Percentiles rank a stretch among this genome's conserved stretches.
Evolutionary conservation across 768 basidiomycete genomes (phyloP).

Genomic region (Trametes sanguinea): DNA sequence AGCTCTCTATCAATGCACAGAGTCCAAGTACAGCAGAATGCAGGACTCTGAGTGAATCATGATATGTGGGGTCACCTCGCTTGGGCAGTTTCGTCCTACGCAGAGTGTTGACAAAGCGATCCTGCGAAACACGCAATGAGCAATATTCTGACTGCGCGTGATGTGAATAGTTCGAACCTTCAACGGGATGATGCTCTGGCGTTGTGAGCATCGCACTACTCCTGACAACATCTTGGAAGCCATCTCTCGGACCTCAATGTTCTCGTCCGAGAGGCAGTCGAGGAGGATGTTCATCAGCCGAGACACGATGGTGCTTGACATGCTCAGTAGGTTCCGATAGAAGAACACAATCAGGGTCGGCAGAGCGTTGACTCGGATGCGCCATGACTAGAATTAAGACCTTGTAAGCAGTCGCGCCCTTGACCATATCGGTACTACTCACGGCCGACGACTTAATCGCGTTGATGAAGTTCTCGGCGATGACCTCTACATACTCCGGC

Average conservation of each 20-base stretch:
- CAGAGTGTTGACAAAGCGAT: slow-evolving; percentile 74
- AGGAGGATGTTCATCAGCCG: slow-evolving; percentile 82
- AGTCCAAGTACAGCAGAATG: slow-evolving; percentile 67
- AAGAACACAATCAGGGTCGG: slow-evolving; percentile 91
- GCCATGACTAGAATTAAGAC: slow-evolving; percentile 68
- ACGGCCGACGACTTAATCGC: slow-evolving; percentile 82
- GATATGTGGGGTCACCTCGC: slow-evolving; percentile 69
- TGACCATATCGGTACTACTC: slow-evolving; percentile 28
- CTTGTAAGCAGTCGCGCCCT: slow-evolving; percentile 1
- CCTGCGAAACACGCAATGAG: slow-evolving; percentile 43
- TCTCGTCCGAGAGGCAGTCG: slow-evolving; percentile 85
- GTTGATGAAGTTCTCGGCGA: slow-evolving; percentile 60
- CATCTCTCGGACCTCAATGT: slow-evolving; percentile 92
- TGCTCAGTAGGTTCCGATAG: slow-evolving; percentile 82
- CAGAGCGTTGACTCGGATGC: slow-evolving; percentile 82
- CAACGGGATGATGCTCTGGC: slow-evolving; percentile 80
- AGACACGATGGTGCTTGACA: slow-evolving; percentile 65
- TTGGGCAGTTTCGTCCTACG: slow-evolving; percentile 64
- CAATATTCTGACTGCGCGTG: neutral
- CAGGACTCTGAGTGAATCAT: slow-evolving; percentile 68
- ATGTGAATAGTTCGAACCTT: slow-evolving; percentile 52
- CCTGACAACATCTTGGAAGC: slow-evolving; percentile 85
- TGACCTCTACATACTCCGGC: slow-evolving; percentile 58
- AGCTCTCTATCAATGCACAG: slow-evolving; percentile 54
- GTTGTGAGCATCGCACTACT: slow-evolving; percentile 87